A percentile compares a stretch with the other conserved stretches of the same genome.
These are phyloP conservation scores for Dendrocalamus sinicus DNA, from an alignment of 176 grass and related monocot species.

Conservation along the genomic window DNA sequence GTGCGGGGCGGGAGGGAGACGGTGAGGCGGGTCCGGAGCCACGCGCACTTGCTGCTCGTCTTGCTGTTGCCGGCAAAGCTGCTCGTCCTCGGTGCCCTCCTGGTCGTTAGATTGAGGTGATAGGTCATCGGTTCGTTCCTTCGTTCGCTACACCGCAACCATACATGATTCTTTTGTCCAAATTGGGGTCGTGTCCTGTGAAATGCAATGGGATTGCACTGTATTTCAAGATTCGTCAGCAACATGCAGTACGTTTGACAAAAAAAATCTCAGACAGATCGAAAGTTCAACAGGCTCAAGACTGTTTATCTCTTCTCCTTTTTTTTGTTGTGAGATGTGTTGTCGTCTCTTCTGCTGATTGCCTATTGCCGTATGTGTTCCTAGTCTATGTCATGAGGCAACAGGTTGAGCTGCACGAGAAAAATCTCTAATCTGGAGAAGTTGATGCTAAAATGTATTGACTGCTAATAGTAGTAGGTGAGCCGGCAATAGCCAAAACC, in stretches of 20 bases:
- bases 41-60: constrained; percentile 50
- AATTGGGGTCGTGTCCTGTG: background rate
- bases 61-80: constrained; percentile 65
- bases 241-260: too few species aligned
- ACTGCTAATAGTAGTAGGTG: background rate
- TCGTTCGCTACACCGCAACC: constrained; percentile 21
- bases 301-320: background rate
- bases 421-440: background rate
- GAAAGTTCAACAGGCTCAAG: background rate
- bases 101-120: constrained; percentile 53
- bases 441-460: background rate
- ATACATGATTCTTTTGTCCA: constrained; percentile 47
- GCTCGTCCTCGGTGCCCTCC: constrained; percentile 61
- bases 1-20: constrained; percentile 47
- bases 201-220: background rate
- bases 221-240: background rate
- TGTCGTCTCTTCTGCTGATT: background rate
- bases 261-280: constrained; percentile 22
- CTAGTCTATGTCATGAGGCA: background rate
- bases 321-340: background rate
- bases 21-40: constrained; percentile 36
- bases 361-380: background rate
- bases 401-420: background rate
- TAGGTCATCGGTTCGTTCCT: background rate
- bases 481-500: background rate